phyloP scores from a whole-genome alignment of 306 rosid genomes.

The Rosa persica region DNA sequence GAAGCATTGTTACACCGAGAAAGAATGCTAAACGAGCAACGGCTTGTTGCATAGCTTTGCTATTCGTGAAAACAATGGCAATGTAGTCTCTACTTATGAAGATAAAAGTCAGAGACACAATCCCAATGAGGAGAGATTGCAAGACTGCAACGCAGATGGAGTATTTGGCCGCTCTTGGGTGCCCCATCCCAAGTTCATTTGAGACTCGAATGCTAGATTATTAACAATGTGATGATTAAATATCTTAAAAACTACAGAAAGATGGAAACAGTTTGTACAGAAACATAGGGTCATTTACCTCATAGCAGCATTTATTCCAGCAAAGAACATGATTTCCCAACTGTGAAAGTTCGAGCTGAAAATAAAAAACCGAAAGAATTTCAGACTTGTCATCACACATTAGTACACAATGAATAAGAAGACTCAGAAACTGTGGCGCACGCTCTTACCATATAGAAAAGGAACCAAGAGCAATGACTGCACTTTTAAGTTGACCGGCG shows the following conservation, averaged over 20 bases:
- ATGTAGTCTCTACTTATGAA: conserved; percentile 14
- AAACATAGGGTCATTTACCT: conserved; percentile 6
- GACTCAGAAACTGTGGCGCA: neutral
- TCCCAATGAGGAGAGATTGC: conserved; percentile 36
- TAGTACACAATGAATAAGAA: neutral
- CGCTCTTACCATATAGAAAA: conserved; percentile 43
- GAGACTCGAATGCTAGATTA: conserved; percentile 43
- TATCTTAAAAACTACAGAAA: neutral
- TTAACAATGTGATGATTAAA: neutral
- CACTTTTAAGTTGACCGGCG: conserved; percentile 36
- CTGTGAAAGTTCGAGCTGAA: conserved; percentile 15
- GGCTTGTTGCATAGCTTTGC: conserved; percentile 1
- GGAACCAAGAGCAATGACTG: conserved; percentile 48
- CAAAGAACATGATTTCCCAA: conserved; percentile 16
- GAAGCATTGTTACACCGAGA: conserved; percentile 21
- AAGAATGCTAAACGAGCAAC: conserved; percentile 17
- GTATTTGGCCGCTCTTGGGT: conserved; percentile 46
- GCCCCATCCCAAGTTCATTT: conserved; percentile 44
- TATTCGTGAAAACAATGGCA: conserved; percentile 16
- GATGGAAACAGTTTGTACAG: neutral
- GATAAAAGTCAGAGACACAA: conserved; percentile 17
- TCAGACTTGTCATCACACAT: neutral
- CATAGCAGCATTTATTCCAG: conserved; percentile 20
- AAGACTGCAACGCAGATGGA: conserved; percentile 32
- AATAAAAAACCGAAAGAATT: neutral